Evolutionary conservation across 352 stramenopile genomes (phyloP), one percentile per base, ranked within the genome.

Genomic region (Saprolegnia diclina): DNA sequence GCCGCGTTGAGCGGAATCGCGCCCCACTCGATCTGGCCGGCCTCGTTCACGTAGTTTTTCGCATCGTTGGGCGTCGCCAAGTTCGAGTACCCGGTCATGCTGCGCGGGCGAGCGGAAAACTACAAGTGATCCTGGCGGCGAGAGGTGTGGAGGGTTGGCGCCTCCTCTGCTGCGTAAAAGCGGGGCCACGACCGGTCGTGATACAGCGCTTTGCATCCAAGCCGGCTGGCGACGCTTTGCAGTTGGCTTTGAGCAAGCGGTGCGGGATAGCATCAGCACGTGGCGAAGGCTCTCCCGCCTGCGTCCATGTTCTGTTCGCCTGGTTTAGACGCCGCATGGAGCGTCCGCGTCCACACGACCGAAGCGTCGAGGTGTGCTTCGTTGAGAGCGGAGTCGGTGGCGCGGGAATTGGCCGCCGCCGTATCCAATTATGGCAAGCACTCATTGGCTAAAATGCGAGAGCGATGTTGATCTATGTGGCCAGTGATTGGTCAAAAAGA

Each of bases 21-120:
- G 37, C 62, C 62, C 62, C 62, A 68, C 45, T 68, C 62, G 64
- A 90, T 78, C 73, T 92, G 83, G 18, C 83, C 83, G n/a, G 85
- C 80, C 19, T 90, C 83, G 65, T 92, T 92, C 22, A 77, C 87
- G 76, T 92, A 90, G 75, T 92, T 89, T 75, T 89, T 90, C 64
- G 77, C 56, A 67, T 89, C 79, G 73, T 90, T 88, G 54, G 83
- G 83, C 67, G 81, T 92, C 70, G 81, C 80, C 80, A 91, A 74
- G 52, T 80, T 48, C 35, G 45, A 13, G 56, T 64, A 64, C 42
- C 42, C 42, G 13, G 42, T 48, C 42, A 48, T 48, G 42, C 42
- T 48, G 42, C 11, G 42, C 42, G 10, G 18, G 42, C 3, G 42
- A 14, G 13, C 13, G 42, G 11, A n/a, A n/a, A 48, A n/a, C 18